Percentiles rank a stretch among this genome's conserved stretches.
Evolutionary conservation across 768 basidiomycete species (phyloP).

Genomic region (Xerocomus brunneocitrinus): DNA sequence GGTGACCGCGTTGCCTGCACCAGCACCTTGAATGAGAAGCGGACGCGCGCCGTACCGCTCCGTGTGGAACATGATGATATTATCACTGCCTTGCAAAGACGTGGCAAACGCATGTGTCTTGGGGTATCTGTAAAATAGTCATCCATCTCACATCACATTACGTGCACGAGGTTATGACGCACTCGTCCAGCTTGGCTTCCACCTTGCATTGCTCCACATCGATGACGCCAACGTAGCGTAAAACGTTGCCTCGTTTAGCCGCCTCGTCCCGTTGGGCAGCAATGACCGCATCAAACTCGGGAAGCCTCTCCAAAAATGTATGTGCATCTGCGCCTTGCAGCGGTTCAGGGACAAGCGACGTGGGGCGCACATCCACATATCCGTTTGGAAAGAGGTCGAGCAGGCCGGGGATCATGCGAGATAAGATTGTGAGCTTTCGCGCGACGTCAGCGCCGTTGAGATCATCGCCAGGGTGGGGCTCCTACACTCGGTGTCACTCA

Average conservation of each 20-base stretch:
- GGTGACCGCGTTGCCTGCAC: conserved; percentile 96
- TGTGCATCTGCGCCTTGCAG: conserved; percentile 73
- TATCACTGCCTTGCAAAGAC: conserved; percentile 92
- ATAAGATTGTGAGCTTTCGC: conserved; percentile 93
- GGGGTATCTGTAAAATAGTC: conserved; percentile 60
- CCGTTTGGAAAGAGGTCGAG: conserved; percentile 63
- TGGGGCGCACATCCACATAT: conserved; percentile 74
- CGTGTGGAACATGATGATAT: conserved; percentile 97
- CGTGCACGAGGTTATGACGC: conserved; percentile 21
- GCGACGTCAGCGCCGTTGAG: conserved; percentile 96
- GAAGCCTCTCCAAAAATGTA: conserved; percentile 76
- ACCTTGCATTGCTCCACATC: conserved; percentile 66
- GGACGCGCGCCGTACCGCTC: conserved; percentile 85
- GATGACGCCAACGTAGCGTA: conserved; percentile 92
- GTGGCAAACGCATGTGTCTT: conserved; percentile 91
- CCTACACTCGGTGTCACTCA: conserved; percentile 47
- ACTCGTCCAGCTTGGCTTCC: conserved; percentile 89
- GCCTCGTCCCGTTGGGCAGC: conserved; percentile 75
- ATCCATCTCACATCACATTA: background rate
- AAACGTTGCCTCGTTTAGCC: conserved; percentile 71
- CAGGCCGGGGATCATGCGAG: conserved; percentile 60
- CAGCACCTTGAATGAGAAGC: conserved; percentile 91
- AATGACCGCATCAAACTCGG: conserved; percentile 79
- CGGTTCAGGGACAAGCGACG: conserved; percentile 78
- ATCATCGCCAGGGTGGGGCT: conserved; percentile 96